A percentile compares a stretch with the other conserved stretches of the same genome.
These are phyloP conservation scores for Colletotrichum aenigma DNA, from an alignment of 2,329 filamentous ascomycete species.

Conservation along the genomic window DNA sequence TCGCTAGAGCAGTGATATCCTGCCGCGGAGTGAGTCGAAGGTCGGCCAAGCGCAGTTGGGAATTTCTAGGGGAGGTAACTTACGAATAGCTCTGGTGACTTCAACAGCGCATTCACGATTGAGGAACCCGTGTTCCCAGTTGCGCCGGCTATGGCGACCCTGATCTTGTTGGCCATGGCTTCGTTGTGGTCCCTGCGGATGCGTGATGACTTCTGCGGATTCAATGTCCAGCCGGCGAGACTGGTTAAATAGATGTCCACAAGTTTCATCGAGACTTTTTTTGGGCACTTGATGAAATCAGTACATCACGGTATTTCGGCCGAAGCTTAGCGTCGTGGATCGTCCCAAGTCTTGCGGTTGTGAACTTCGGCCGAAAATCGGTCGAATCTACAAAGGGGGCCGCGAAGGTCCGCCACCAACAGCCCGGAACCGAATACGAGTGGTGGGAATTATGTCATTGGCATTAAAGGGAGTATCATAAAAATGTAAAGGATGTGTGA, in stretches of 20 bases:
- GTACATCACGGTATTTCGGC: background rate
- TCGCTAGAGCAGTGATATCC: background rate
- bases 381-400: background rate
- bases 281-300: background rate
- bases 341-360: fast-evolving
- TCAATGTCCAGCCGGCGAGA: background rate
- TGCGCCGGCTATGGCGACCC: background rate
- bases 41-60: background rate
- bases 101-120: background rate
- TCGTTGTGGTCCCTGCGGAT: background rate
- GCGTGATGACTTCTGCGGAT: background rate
- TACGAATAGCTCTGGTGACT: background rate
- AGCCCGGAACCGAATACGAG: background rate
- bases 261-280: background rate
- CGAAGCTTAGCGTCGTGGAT: background rate
- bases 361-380: background rate
- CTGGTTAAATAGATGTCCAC: background rate
- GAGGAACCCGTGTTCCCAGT: background rate
- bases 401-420: background rate
- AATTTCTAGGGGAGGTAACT: fast-evolving
- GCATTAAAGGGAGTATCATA: background rate
- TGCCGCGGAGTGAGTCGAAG: fast-evolving
- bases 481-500: background rate
- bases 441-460: background rate
- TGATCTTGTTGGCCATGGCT: background rate